phyloP scores from a whole-genome alignment of 148 eudicot genomes.

The Amaranthus palmeri region DNA sequence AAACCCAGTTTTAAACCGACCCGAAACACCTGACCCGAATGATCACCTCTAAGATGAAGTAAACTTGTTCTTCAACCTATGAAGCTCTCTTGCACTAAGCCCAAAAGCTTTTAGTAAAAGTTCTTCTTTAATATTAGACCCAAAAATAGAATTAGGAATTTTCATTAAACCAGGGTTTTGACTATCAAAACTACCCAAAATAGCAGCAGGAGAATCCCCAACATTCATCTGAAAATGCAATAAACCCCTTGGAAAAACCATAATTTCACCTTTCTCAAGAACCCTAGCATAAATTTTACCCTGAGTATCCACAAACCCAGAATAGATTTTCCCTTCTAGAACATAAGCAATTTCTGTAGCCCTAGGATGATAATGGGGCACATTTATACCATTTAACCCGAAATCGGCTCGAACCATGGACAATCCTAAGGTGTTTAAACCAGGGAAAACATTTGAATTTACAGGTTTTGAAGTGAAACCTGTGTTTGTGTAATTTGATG shows the following conservation, averaged over 20 bases:
- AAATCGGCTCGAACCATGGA: constrained; percentile 75
- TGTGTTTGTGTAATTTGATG: constrained; percentile 28
- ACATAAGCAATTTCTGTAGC: constrained; percentile 75
- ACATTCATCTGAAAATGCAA: constrained; percentile 85
- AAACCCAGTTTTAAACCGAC: too few relatives aligned
- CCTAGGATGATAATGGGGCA: constrained; percentile 79
- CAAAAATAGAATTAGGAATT: constrained; percentile 60
- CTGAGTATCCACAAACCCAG: constrained; percentile 67
- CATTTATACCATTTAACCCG: constrained; percentile 50
- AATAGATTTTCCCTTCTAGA: constrained; percentile 57
- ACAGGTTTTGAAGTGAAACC: constrained; percentile 54
- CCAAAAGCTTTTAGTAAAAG: constrained; percentile 80
- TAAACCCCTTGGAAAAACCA: constrained; percentile 81
- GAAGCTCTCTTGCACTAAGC: constrained; percentile 46
- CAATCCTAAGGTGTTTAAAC: constrained; percentile 71
- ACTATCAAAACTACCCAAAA: constrained; percentile 74
- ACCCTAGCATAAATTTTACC: constrained; percentile 65
- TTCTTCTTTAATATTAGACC: constrained; percentile 51
- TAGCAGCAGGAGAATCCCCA: constrained; percentile 53
- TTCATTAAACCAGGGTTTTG: constrained; percentile 75
- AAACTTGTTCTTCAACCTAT: constrained; percentile 50
- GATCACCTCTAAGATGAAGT: too few relatives aligned
- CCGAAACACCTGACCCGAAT: too few relatives aligned
- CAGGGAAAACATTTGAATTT: constrained; percentile 51
- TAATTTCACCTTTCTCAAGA: constrained; percentile 73